phyloP scores from a whole-genome alignment of 1,139 yeast species.

The Pichia sp. region DNA sequence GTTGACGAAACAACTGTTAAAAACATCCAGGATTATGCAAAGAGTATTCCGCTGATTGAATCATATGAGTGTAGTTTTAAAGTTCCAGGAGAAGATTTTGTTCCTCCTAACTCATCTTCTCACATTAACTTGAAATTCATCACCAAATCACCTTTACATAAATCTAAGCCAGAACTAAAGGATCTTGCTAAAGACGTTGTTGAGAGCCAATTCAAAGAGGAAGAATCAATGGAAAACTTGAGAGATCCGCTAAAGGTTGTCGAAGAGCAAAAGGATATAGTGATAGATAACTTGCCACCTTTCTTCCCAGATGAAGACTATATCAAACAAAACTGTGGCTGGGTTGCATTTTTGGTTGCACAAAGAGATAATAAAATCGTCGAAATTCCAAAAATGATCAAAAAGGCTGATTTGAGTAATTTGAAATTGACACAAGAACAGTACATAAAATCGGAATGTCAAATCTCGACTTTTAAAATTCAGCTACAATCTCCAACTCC shows the following conservation, averaged over 20 bases:
- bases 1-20: constrained; percentile 33
- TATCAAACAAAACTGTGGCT: constrained; percentile 36
- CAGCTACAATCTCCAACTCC: constrained; percentile 74
- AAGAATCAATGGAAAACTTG: constrained; percentile 59
- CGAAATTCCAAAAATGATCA: constrained; percentile 59
- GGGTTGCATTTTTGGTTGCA: constrained; percentile 64
- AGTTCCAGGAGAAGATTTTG: constrained; percentile 81
- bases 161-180: constrained; percentile 47
- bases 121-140: constrained; percentile 73
- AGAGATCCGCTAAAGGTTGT: constrained; percentile 69
- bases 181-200: constrained; percentile 36
- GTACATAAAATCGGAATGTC: constrained; percentile 45
- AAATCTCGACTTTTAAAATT: constrained; percentile 67
- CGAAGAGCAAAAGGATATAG: constrained; percentile 60
- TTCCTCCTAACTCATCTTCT: constrained; percentile 71
- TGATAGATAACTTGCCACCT: constrained; percentile 58
- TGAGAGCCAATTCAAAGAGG: constrained; percentile 38
- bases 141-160: constrained; percentile 65
- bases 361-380: constrained; percentile 77
- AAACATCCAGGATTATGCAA: constrained; percentile 55
- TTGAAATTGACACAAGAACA: constrained; percentile 49
- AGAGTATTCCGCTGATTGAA: constrained; percentile 64
- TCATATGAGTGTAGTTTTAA: constrained; percentile 68
- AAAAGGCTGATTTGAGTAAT: constrained; percentile 53
- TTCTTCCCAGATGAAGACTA: constrained; percentile 56